Conservation (phyloP, 1,284 basidiomycete species). For the Ceratobasidium sp. region DNA sequence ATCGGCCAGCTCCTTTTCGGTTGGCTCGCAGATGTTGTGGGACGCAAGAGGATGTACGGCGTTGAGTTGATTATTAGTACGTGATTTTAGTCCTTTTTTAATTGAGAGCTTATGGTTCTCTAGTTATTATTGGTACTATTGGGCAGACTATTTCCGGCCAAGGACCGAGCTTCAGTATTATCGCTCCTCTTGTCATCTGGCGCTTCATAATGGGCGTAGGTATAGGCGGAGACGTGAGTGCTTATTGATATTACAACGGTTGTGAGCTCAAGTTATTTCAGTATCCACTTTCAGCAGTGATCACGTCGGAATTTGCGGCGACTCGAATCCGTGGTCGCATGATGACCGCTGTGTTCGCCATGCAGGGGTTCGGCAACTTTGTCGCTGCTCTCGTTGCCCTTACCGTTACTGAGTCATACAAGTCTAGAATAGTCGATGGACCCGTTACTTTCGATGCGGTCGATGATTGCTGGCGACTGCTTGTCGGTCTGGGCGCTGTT, state of each 20-base stretch:
- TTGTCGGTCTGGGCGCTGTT: constrained; percentile 63
- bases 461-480: constrained; percentile 63
- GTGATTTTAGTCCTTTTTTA: constrained; percentile 3
- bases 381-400: constrained; percentile 77
- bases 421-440: constrained; percentile 68
- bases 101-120: constrained; percentile 10
- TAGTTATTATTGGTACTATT: constrained; percentile 62
- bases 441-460: constrained; percentile 59
- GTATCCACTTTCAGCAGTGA: constrained; percentile 75
- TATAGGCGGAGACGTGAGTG: constrained; percentile 59
- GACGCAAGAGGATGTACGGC: constrained; percentile 57
- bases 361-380: constrained; percentile 66
- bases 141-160: constrained; percentile 65
- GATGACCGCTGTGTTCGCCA: constrained; percentile 64
- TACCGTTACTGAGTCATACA: constrained; percentile 78
- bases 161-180: constrained; percentile 72
- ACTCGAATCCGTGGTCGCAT: constrained; percentile 71
- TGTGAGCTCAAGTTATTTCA: constrained; percentile 55
- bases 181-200: constrained; percentile 77
- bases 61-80: constrained; percentile 62
- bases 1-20: constrained; percentile 48
- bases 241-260: background rate
- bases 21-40: constrained; percentile 52
- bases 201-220: constrained; percentile 64
- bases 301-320: constrained; percentile 78